Percentiles rank a stretch among this genome's conserved stretches.
These are phyloP conservation scores for Sophora flavescens DNA, from an alignment of 306 rosid genomes.

Conservation along the genomic window DNA sequence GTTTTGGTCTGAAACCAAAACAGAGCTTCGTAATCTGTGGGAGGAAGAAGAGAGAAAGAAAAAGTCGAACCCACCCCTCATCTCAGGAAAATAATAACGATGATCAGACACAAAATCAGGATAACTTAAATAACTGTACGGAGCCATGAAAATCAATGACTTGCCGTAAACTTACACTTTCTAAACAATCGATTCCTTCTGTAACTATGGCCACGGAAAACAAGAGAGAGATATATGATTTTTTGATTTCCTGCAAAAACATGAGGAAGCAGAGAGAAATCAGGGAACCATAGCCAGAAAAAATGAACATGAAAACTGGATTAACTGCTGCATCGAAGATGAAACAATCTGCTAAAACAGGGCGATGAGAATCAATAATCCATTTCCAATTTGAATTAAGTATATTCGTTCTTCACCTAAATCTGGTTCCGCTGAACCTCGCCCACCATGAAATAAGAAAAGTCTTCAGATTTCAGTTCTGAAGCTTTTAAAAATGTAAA, in stretches of 20 bases:
- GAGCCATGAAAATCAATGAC: no score
- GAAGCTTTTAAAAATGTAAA: constrained; percentile 51
- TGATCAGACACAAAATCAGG: neutral
- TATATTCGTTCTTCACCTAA: constrained; percentile 49
- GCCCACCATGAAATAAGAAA: neutral
- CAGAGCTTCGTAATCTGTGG: no score
- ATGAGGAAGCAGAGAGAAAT: constrained; percentile 26
- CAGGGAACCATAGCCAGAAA: constrained; percentile 38
- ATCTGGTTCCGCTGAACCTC: constrained; percentile 32
- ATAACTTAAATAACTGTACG: neutral
- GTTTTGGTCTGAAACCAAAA: no score
- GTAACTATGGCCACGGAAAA: neutral
- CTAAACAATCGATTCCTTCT: no score
- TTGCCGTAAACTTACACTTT: no score
- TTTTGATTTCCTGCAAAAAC: constrained; percentile 39
- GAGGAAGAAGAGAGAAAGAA: no score
- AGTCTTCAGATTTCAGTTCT: constrained; percentile 33
- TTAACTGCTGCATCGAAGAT: constrained; percentile 1
- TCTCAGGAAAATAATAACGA: neutral
- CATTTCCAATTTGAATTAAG: constrained; percentile 48
- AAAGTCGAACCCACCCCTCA: no score
- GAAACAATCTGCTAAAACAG: constrained; percentile 13
- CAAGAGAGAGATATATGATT: constrained; percentile 5
- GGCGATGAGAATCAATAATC: constrained; percentile 18
- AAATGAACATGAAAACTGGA: constrained; percentile 38